These are phyloP conservation scores for Fibroporia radiculosa DNA, from an alignment of 768 basidiomycete genomes.

Conservation along the genomic window DNA sequence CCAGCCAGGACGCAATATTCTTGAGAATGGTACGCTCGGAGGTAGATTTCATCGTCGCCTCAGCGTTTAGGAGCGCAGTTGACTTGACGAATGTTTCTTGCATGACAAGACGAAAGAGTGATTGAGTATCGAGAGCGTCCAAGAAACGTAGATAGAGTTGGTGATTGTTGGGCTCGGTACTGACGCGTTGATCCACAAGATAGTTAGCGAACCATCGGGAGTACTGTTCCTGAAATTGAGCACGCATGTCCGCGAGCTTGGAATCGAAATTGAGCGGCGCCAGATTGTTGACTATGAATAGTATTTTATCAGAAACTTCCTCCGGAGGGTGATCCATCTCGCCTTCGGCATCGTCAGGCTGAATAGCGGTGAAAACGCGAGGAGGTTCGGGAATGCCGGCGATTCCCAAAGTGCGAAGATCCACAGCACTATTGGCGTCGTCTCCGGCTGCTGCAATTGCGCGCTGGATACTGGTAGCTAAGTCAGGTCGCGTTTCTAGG, in stretches of 20 bases:
- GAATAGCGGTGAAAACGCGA: slow-evolving; percentile 71
- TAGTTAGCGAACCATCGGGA: slow-evolving; percentile 98
- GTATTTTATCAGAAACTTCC: slow-evolving; percentile 84
- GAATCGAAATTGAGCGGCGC: slow-evolving; percentile 88
- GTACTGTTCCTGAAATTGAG: slow-evolving; percentile 75
- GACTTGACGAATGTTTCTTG: slow-evolving; percentile 93
- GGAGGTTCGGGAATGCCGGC: slow-evolving; percentile 35
- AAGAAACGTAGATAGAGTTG: slow-evolving; percentile 90
- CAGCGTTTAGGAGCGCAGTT: slow-evolving; percentile 79
- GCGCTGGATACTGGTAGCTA: slow-evolving; percentile 63
- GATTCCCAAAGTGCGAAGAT: slow-evolving; percentile 30
- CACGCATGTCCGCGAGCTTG: slow-evolving; percentile 82
- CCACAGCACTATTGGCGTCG: slow-evolving; percentile 29
- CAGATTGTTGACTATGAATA: slow-evolving; percentile 98
- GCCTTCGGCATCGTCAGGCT: slow-evolving; percentile 57
- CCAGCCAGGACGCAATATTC: slow-evolving; percentile 94
- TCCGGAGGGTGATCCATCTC: slow-evolving; percentile 69
- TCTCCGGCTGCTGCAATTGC: slow-evolving; percentile 52
- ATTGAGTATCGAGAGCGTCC: slow-evolving; percentile 66
- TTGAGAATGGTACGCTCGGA: slow-evolving; percentile 84
- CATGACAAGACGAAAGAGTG: slow-evolving; percentile 69
- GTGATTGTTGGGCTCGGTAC: slow-evolving; percentile 96
- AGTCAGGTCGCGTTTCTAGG: slow-evolving; percentile 76
- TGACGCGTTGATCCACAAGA: slow-evolving; percentile 91
- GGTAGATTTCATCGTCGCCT: slow-evolving; percentile 78